A percentile compares a stretch with the other conserved stretches of the same genome.
These are phyloP conservation scores for Ganoderma meredithae DNA, from an alignment of 1,284 basidiomycete species.

Conservation along the genomic window DNA sequence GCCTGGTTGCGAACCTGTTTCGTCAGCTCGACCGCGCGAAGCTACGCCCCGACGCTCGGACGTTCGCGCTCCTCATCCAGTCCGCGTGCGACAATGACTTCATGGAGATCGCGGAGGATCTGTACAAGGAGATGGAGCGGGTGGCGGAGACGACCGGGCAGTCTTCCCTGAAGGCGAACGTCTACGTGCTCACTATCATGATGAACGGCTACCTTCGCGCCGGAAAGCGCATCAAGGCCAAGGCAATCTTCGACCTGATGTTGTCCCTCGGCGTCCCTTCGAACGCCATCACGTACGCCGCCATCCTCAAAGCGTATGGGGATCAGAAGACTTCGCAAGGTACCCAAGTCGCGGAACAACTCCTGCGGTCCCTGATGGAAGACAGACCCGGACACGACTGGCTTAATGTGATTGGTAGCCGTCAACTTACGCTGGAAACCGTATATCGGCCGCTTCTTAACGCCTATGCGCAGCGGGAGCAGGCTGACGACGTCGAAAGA, in stretches of 20 bases:
- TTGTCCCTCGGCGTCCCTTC: slow-evolving; percentile 70
- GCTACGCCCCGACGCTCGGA: slow-evolving; percentile 65
- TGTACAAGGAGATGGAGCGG: slow-evolving; percentile 75
- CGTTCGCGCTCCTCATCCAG: slow-evolving; percentile 84
- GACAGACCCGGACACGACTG: slow-evolving; percentile 47
- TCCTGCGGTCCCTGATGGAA: slow-evolving; percentile 59
- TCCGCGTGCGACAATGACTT: slow-evolving; percentile 82
- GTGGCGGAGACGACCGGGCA: slow-evolving; percentile 42
- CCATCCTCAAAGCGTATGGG: slow-evolving; percentile 73
- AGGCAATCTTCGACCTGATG: slow-evolving; percentile 82
- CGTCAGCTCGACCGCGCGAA: slow-evolving; percentile 57
- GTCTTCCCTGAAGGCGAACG: slow-evolving; percentile 54
- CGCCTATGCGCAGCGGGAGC: slow-evolving; percentile 56
- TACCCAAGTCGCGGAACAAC: slow-evolving; percentile 65
- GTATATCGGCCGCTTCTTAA: slow-evolving; percentile 74
- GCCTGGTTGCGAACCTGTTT: slow-evolving; percentile 73
- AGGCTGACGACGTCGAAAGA: slow-evolving; percentile 64
- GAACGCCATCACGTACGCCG: slow-evolving; percentile 73
- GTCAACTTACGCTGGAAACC: slow-evolving; percentile 54
- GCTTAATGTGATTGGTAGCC: slow-evolving; percentile 48
- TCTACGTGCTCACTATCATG: slow-evolving; percentile 84
- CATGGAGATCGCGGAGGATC: slow-evolving; percentile 71
- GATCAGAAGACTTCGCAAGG: slow-evolving; percentile 56
- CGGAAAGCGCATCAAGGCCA: slow-evolving; percentile 66
- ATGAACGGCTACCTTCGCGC: slow-evolving; percentile 80